Conservation (phyloP, 2,329 filamentous ascomycete species). For the Fusarium nanum region DNA sequence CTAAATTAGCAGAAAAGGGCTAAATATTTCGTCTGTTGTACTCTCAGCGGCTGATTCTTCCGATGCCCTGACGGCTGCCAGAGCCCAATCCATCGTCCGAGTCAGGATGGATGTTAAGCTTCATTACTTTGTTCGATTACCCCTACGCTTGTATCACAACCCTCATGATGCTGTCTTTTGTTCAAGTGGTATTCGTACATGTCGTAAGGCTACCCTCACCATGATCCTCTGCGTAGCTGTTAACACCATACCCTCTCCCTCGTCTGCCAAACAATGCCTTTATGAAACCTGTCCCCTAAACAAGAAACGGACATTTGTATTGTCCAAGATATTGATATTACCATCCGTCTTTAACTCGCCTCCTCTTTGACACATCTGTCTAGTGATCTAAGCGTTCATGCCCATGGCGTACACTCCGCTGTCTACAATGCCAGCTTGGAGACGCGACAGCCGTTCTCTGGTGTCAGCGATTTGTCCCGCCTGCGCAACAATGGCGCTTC, state of each 20-base stretch:
- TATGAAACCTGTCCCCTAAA: conserved; percentile 7
- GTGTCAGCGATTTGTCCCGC: conserved; percentile 59
- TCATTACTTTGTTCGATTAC: neutral
- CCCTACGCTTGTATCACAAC: neutral
- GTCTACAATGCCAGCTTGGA: conserved; percentile 57
- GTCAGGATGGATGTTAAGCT: neutral
- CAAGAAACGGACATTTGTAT: conserved; percentile 21
- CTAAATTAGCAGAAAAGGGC: too few species aligned
- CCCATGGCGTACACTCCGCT: conserved; percentile 52
- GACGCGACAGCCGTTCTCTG: conserved; percentile 55
- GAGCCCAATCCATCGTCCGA: neutral
- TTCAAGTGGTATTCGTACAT: conserved; percentile 46
- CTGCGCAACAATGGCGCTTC: conserved; percentile 55
- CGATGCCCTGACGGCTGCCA: neutral
- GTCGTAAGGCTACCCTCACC: conserved; percentile 35
- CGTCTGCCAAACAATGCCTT: conserved; percentile 1
- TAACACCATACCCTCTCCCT: conserved; percentile 1
- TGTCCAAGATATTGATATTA: conserved; percentile 30
- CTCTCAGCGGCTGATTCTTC: too few species aligned
- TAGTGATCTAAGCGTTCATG: conserved; percentile 44
- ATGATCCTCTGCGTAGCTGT: conserved; percentile 15
- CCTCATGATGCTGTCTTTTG: conserved; percentile 12
- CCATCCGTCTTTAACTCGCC: conserved; percentile 1
- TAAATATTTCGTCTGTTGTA: too few species aligned
- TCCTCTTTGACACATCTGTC: neutral